Evolutionary conservation across 108 stramenopile species (phyloP), one percentile per base, ranked within the genome.

Genomic region (Cyclotella distinguenda): DNA sequence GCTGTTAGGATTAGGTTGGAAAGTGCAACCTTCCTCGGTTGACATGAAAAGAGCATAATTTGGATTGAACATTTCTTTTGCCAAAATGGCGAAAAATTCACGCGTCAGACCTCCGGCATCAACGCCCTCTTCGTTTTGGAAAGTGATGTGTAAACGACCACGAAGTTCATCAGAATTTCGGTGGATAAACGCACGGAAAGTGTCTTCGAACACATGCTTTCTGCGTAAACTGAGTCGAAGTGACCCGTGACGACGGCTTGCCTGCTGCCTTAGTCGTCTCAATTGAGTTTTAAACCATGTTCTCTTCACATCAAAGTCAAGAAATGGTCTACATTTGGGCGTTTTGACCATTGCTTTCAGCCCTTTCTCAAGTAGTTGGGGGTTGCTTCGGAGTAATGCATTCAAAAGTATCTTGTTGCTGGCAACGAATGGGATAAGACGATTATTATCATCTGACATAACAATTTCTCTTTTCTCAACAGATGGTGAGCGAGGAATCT

Each of bases 41-140:
- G 94, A 90, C 59, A 88, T 95, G 72, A 98, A 99, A 27, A 99
- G 82, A 7, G 93, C 96, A 70, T 97, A 97, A 71, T 97, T 95
- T 39, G 96, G 94, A 76, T 99, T 97, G 82, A 99, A 98, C 61
- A 98, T 97, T 57, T 98, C 97, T 64, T 96, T 94, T 3, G 99
- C 93, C 35, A 99, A 72, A 55, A 99, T 93, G 38, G 84, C 89
- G 78, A 95, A 99, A 67, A 97, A 98, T 82, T 99, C 99, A 12
- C 97, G 81, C 19, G 97, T 94, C 4, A 99, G 69, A 3, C 99
- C 99, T 13, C 99, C 99, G 12, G 99, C 99, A 67, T 99, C 99
- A 56, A 98, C 88, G n/a, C 99, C 99, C 55, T 97, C 93, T 70
- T 99, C 98, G 55, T 94, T 81, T 3, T 77, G 77, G 75, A 99